Base-by-base conservation (phyloP, 1,284 basidiomycete species). In the Ganoderma leucocontextum region DNA sequence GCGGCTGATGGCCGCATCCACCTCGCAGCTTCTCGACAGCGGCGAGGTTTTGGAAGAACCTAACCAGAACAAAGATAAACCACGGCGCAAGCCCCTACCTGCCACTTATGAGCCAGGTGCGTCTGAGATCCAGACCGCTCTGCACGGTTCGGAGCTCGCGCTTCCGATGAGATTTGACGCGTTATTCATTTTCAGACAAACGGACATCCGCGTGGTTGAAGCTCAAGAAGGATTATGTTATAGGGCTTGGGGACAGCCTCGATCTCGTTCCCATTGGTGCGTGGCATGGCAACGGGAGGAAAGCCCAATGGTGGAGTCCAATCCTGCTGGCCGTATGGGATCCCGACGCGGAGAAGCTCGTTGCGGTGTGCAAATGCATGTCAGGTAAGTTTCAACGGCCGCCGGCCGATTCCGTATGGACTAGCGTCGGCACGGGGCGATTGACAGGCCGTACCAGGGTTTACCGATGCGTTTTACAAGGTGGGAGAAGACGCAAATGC, bases 231-330 rank as follows among this genome's bases (percentile, higher is more conserved):
- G 95, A 97, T 78, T 96, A 96, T 75, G 93, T 97, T 62, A 88
- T 88, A 1, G 91, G 91, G 2, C 84, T 80, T 35, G 76, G 77
- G 1, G 95, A 97, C 79, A 88, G 89, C 38, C 78, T 95, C 53
- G 94, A 96, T 79, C 85, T 96, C 65, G 89, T 90, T 2, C 80
- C 96, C 41, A 78, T 96, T 57, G 95, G 89, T 1, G 94, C 90
- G 47, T 84, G 86, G 95, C 91, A 97, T 81, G 96, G 96, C 55
- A 93, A 92, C 79, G 96, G 96, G n/a, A 83, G 95, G 42, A 98
- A 98, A 80, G 92, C 91, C 10, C 87, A 89, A 36, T 98, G 95
- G 95, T 98, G 96, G 95, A 93, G 91, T 71, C 96, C 96, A 0
- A 90, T 98, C 74, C 83, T 98, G 15, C 86, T 98, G 39, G 96